phyloP scores from a whole-genome alignment of 805 yeast species.

The Suhomyces canberraensis region DNA sequence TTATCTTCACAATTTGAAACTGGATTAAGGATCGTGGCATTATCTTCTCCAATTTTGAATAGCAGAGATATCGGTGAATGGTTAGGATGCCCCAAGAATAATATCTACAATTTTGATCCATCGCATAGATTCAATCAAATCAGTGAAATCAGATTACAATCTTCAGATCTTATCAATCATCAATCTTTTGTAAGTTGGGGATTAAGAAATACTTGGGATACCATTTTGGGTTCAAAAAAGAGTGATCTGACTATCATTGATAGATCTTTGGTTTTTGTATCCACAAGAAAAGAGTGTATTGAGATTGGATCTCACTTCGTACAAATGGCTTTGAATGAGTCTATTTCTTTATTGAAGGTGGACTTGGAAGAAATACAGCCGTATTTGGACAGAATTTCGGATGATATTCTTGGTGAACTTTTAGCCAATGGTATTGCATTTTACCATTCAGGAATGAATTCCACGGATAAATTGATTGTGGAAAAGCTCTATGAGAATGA shows the following conservation, averaged over 20 bases:
- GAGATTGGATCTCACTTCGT: conserved; percentile 49
- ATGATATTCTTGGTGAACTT: conserved; percentile 41
- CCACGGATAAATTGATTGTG: conserved; percentile 52
- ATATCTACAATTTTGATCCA: conserved; percentile 69
- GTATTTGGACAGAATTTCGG: conserved; percentile 44
- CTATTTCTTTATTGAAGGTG: conserved; percentile 36
- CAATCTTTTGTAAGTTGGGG: conserved; percentile 52
- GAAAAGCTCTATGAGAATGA: conserved; percentile 50
- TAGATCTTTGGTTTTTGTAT: conserved; percentile 50
- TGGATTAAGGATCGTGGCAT: conserved; percentile 58
- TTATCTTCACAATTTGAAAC: conserved; percentile 64
- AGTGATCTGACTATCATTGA: conserved; percentile 8
- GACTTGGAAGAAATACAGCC: conserved; percentile 39
- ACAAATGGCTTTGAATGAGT: conserved; percentile 34
- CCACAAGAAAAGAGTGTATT: conserved; percentile 52
- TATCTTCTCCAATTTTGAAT: conserved; percentile 68
- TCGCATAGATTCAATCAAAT: conserved; percentile 54
- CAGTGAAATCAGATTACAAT: conserved; percentile 53
- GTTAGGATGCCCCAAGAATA: conserved; percentile 66
- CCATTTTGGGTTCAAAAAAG: conserved; percentile 23
- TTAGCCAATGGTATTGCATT: conserved; percentile 63
- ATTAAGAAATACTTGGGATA: conserved; percentile 48
- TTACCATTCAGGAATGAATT: conserved; percentile 54
- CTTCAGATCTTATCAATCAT: conserved; percentile 43
- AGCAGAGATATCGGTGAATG: conserved; percentile 81